Evolutionary conservation across 768 basidiomycete species (phyloP), one percentile per base, ranked within the genome.

Genomic region (Strobilomyces confusus): DNA sequence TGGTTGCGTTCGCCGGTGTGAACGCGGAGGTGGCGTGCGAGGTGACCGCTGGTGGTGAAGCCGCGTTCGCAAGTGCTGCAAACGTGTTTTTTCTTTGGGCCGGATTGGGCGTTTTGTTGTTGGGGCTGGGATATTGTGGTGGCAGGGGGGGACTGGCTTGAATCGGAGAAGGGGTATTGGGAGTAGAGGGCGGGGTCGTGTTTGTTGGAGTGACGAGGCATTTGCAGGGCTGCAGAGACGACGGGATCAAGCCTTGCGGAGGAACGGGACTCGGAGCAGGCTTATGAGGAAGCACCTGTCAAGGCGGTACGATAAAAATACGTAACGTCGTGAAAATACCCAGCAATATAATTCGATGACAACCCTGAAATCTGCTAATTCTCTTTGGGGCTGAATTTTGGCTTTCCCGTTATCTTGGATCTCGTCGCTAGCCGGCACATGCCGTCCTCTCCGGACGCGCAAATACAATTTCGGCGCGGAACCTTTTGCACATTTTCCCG

Each of bases 1-100:
- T 94, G 90, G 71, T 94, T 93, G 57, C 90, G 80, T 63, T 94
- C 92, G 37, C 92, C 92, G 15, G 92, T 95, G 72, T 95, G 92
- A 13, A 93, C 87, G 51, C 91, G 77, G n/a, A 87, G 79, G 65
- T 95, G 92, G 44, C 92, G 81, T 1, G 92, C 88, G 19, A 95
- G 79, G 68, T 95, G 92, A 17, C 92, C 93, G 55, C 86, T 87
- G 23, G 92, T 95, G 49, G 90, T 91, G 71, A 95, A 95, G 1
- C 81, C 79, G 41, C 89, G 81, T 3, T 83, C 77, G 70, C 92
- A 95, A 5, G 80, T 83, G 1, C 69, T 60, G 66, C 92, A 95
- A 51, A 87, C 69, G 62, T 93, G 81, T 45, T 71, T 69, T 62
- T 71, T 69, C 68, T 71, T 69, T 12, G 49, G 19, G 41, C 44